Base-by-base conservation (phyloP, 1,284 basidiomycete species). In the Tylopilus sp. region DNA sequence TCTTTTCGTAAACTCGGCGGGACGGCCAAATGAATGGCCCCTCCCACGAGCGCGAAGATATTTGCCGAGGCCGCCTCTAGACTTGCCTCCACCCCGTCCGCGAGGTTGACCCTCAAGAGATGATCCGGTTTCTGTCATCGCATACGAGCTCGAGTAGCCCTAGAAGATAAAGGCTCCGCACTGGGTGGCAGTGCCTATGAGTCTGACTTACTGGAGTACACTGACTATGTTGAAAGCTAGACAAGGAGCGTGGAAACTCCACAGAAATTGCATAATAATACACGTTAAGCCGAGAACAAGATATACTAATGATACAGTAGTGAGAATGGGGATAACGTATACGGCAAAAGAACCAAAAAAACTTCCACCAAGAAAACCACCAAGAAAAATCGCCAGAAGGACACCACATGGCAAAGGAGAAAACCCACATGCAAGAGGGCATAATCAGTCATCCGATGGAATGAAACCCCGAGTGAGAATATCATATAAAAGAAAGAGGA, bases 41-140 rank as follows among this genome's bases (percentile, higher is more conserved):
- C 84, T 72, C 19, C 87, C 84, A 15, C 83, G 72, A 15, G 86
- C 85, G 37, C 86, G 81, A 31, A 88, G 75, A 62, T 85, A 86
- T 69, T 89, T 90, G 2, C 86, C 87, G 8, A 84, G 69, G 1
- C 86, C 85, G 10, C 87, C 86, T 51, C 85, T 77, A 43, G 82
- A 83, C 60, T 78, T 81, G 20, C 81, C 79, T 57, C 79, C 67
- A 0, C 78, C 74, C 3, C 73, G 72, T 13, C 61, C 55, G 22
- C 56, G 59, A 35, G 59, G 24, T 11, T 60, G 59, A 29, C 22
- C 50, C 22, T 64, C 52, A 1, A 55, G 43, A 5, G 57, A 20
- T 5, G 31, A n/a, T n/a, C n/a, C 11, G 11, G 20, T 26, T 28
- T 67, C 64, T 5, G 52, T 29, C 69, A 71, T 61, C 4, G 43